phyloP scores from a whole-genome alignment of 2,329 filamentous ascomycete genomes.

The Didymella lethalis region DNA sequence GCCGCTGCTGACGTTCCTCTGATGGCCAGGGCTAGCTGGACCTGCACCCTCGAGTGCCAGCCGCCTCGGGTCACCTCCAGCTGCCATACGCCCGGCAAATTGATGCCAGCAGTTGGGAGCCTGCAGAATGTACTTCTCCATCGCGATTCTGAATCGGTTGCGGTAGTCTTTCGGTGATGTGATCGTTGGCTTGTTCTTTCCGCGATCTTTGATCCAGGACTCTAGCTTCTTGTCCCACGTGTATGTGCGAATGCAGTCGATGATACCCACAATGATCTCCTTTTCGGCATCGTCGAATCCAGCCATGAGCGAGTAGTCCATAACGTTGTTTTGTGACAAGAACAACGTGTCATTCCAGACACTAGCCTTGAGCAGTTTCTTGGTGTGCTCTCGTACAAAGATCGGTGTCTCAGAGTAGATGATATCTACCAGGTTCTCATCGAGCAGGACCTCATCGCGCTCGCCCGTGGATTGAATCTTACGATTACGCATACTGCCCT shows the following conservation, averaged over 20 bases:
- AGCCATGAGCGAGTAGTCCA: conserved; percentile 99
- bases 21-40: conserved; percentile 22
- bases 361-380: conserved; percentile 87
- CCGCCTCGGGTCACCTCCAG: conserved; percentile 29
- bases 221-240: conserved; percentile 99
- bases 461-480: conserved; percentile 96
- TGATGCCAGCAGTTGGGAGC: conserved; percentile 80
- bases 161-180: conserved; percentile 98
- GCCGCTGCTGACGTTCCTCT: conserved; percentile 28
- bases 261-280: conserved; percentile 95
- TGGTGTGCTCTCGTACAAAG: conserved; percentile 94
- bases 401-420: conserved; percentile 92
- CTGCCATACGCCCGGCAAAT: conserved; percentile 55
- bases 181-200: conserved; percentile 87
- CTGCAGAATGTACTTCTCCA: conserved; percentile 86
- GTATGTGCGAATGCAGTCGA: conserved; percentile 95
- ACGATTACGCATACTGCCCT: conserved; percentile 97
- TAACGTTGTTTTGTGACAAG: conserved; percentile 91
- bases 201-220: conserved; percentile 98
- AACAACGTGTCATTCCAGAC: conserved; percentile 99
- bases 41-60: conserved; percentile 22
- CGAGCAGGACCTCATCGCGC: conserved; percentile 92
- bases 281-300: conserved; percentile 90
- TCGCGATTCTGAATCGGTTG: conserved; percentile 91
- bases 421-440: conserved; percentile 99